phyloP scores from a whole-genome alignment of 495 filamentous ascomycete species.

The Pyrenopolyporus hunteri region DNA sequence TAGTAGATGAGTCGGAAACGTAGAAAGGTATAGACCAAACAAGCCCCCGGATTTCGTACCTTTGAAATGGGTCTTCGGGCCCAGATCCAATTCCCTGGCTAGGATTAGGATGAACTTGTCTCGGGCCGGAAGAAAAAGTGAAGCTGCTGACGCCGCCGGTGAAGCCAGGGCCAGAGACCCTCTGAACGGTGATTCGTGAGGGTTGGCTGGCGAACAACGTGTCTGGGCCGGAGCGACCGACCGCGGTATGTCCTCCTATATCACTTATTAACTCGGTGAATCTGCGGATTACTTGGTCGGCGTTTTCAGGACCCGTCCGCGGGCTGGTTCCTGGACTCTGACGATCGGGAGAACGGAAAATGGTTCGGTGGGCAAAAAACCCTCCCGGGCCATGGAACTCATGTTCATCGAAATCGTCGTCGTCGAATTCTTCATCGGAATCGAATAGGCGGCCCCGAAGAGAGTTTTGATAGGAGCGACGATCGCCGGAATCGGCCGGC shows the following conservation, averaged over 20 bases:
- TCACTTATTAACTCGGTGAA: slow-evolving; percentile 50
- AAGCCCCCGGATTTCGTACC: slow-evolving; percentile 25
- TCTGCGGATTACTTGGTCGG: slow-evolving; percentile 49
- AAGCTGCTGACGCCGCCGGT: slow-evolving; percentile 41
- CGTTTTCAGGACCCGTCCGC: slow-evolving; percentile 27
- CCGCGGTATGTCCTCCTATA: slow-evolving; percentile 23
- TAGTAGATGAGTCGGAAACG: neutral
- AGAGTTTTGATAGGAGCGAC: slow-evolving; percentile 32
- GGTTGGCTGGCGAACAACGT: slow-evolving; percentile 27
- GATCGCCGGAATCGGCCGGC: slow-evolving; percentile 43
- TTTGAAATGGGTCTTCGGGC: slow-evolving; percentile 39
- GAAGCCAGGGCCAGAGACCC: slow-evolving; percentile 37
- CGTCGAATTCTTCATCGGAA: slow-evolving; percentile 52
- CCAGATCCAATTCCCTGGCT: neutral
- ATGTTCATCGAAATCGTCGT: slow-evolving; percentile 57
- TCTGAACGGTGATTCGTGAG: slow-evolving; percentile 34
- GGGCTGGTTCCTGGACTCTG: slow-evolving; percentile 24
- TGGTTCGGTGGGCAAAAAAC: slow-evolving; percentile 45
- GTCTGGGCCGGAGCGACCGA: slow-evolving; percentile 40
- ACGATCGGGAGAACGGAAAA: slow-evolving; percentile 37
- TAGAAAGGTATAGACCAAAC: neutral
- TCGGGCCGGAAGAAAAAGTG: slow-evolving; percentile 41
- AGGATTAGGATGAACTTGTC: slow-evolving; percentile 10
- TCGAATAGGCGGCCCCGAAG: slow-evolving; percentile 51
- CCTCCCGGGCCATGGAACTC: slow-evolving; percentile 53